These are phyloP conservation scores for Fraxinus paxiana DNA, from an alignment of 305 asterid species.

Conservation along the genomic window DNA sequence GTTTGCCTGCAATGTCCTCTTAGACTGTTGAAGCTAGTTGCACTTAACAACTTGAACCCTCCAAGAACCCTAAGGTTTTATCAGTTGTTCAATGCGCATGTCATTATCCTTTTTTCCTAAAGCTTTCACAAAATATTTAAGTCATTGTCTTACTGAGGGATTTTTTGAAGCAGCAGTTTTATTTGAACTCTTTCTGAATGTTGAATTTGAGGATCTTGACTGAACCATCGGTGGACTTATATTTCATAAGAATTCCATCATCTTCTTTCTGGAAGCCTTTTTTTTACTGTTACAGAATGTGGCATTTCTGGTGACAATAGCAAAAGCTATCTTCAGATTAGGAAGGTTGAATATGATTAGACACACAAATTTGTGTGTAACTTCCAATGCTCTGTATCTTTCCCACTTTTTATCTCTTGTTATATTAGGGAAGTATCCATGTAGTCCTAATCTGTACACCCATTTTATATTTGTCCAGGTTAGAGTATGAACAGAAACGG, in stretches of 20 bases:
- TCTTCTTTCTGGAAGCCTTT: slow-evolving; percentile 14
- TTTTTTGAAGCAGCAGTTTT: not conserved
- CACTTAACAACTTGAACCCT: not conserved
- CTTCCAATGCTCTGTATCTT: not conserved
- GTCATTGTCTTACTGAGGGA: slow-evolving; percentile 3
- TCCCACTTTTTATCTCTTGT: not conserved
- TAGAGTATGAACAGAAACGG: slow-evolving; percentile 92
- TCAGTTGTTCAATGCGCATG: not conserved
- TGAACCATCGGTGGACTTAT: not conserved
- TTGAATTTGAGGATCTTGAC: not conserved
- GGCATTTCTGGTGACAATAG: not conserved
- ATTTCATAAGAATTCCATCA: not conserved
- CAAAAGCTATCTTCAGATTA: not conserved
- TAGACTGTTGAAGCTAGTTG: slow-evolving; percentile 13
- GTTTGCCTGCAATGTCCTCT: slow-evolving; percentile 15
- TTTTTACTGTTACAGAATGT: not conserved
- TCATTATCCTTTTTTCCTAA: not conserved
- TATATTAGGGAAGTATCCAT: not conserved
- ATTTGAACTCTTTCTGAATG: slow-evolving; percentile 13
- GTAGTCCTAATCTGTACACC: slow-evolving; percentile 21
- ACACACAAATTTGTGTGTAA: not conserved
- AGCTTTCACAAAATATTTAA: not conserved
- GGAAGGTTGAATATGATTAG: not conserved
- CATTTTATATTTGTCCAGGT: slow-evolving; percentile 43
- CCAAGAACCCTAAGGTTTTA: slow-evolving; percentile 4